Percentiles rank a stretch among this genome's conserved stretches.
phyloP scores from a whole-genome alignment of 1,284 basidiomycete species.

The Trametes versicolor region DNA sequence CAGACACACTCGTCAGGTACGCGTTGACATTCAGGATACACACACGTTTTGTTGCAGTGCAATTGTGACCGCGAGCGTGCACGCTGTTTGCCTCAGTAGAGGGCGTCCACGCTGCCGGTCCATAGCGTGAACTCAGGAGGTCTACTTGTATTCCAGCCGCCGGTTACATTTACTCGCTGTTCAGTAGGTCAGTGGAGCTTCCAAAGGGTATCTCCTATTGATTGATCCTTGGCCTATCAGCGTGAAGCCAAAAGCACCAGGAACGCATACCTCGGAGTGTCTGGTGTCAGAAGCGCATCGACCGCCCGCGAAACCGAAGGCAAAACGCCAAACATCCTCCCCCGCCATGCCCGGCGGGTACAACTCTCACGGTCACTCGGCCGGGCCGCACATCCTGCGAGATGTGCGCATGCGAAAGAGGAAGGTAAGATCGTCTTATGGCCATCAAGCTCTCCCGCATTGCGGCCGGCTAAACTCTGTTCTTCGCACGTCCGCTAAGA shows the following conservation, averaged over 20 bases:
- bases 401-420: constrained; percentile 17
- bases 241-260: neutral
- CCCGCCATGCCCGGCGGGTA: neutral
- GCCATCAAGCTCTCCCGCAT: constrained; percentile 9
- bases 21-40: neutral
- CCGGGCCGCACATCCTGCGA: neutral
- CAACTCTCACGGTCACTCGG: neutral
- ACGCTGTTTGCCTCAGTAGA: neutral
- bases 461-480: constrained; percentile 11
- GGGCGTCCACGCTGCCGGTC: neutral
- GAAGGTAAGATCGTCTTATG: constrained; percentile 5
- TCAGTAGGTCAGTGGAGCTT: too few species aligned
- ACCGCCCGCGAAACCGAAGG: neutral
- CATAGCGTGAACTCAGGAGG: neutral
- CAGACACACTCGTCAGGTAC: neutral
- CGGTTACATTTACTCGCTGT: neutral
- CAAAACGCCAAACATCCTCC: constrained; percentile 6
- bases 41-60: neutral
- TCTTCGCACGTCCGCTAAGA: constrained; percentile 23
- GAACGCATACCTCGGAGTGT: neutral
- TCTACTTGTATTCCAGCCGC: neutral
- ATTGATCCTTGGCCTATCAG: too few species aligned
- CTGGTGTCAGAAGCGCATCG: neutral
- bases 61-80: neutral
- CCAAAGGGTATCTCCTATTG: too few species aligned